Percentiles rank a stretch among this genome's conserved stretches.
Evolutionary conservation across 2,329 filamentous ascomycete genomes (phyloP).

Genomic region (Colletotrichum liriopes): DNA sequence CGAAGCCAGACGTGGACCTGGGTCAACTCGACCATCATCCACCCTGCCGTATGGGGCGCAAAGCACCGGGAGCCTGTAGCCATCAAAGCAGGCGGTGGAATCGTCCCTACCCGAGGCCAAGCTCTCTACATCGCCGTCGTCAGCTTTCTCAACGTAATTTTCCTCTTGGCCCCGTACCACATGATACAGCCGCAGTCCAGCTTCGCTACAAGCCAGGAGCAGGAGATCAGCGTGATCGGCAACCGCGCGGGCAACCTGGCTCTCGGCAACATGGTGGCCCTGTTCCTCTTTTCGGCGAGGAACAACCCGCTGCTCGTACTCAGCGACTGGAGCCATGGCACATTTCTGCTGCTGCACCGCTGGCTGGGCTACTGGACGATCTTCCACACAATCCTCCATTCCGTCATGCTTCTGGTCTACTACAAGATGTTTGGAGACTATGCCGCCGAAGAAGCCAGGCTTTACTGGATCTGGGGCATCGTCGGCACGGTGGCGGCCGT

Average conservation of each 20-base stretch:
- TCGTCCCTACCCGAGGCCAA: slow-evolving; percentile 55
- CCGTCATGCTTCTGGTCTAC: slow-evolving; percentile 28
- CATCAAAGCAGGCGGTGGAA: slow-evolving; percentile 43
- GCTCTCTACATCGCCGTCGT: slow-evolving; percentile 53
- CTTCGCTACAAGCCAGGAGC: slow-evolving; percentile 46
- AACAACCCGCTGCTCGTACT: slow-evolving; percentile 29
- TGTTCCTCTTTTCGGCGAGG: slow-evolving; percentile 29
- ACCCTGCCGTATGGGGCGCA: slow-evolving; percentile 51
- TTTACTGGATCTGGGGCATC: slow-evolving; percentile 47
- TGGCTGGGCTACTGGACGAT: slow-evolving; percentile 36
- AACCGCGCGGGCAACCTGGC: slow-evolving; percentile 38
- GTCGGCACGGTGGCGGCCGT: slow-evolving; percentile 38
- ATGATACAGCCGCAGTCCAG: slow-evolving; percentile 49
- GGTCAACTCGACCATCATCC: slow-evolving; percentile 43
- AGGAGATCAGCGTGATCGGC: slow-evolving; percentile 51
- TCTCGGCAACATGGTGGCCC: slow-evolving; percentile 30
- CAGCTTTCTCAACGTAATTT: slow-evolving; percentile 52
- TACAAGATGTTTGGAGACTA: slow-evolving; percentile 22
- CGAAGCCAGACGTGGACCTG: slow-evolving; percentile 12
- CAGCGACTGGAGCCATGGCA: slow-evolving; percentile 33
- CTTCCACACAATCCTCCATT: slow-evolving; percentile 32
- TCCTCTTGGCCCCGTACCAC: slow-evolving; percentile 50
- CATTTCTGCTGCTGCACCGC: slow-evolving; percentile 36
- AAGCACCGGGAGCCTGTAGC: slow-evolving; percentile 52
- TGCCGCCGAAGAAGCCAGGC: slow-evolving; percentile 24